Base-by-base conservation (phyloP, 1,284 basidiomycete species). In the Kalmanozyma brasiliensis region DNA sequence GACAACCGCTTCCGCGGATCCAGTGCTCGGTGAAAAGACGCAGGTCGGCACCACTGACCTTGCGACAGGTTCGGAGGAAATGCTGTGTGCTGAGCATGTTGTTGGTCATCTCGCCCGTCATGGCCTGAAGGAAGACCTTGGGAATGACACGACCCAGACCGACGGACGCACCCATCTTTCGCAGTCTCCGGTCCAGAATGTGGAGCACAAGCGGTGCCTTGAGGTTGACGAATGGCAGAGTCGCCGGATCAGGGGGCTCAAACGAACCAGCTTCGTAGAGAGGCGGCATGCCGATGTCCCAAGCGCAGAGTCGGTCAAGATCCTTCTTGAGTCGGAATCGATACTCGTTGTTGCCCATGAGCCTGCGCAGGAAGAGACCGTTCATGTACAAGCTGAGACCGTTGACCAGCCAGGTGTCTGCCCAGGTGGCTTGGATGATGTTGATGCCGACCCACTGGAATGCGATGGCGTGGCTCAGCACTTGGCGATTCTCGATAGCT, bases 361-460 rank as follows among this genome's bases (percentile, higher is more conserved):
- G 84, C 77, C 91, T 91, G 53, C 90, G 89, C 71, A 96, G 85
- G 84, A 93, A 98, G 42, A 95, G 86, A 13, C 91, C 90, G 22
- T 92, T 90, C 78, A 98, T 91, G 82, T 97, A 95, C 30, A 94
- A 86, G 11, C 92, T 90, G 23, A 99, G 85, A 2, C 95, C 96
- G 73, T 95, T 92, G 66, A 95, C 89, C 16, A 99, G 88, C 96
- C 96, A 99, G 8, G 90, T 89, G 83, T 98, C 96, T 9, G 93
- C 91, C 87, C 92, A 92, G n/a, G 90, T 88, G 83, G 93, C 93
- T 52, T 91, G 94, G 56, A 95, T 89, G 74, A 99, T 93, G 83
- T 98, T 96, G 84, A 99, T 90, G 19, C 96, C 95, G 51, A 93
- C 87, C 96, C 96, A 98, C 83, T 99, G 96, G 74, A 89, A 93